Conservation (phyloP, 129 eudicot species). For the Apium graveolens region DNA sequence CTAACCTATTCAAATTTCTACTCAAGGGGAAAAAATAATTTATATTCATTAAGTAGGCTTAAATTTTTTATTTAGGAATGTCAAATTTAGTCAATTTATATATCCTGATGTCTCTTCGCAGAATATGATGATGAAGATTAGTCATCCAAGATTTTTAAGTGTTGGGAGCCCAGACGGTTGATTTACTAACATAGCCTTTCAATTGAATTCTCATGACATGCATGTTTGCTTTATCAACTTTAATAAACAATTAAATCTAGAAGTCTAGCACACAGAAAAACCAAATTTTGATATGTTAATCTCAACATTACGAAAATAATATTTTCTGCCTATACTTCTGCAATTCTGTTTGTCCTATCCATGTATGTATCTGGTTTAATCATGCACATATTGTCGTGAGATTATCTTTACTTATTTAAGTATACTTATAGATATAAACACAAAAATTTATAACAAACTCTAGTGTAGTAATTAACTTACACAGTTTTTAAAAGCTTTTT, state of each 20-base stretch:
- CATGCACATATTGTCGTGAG: not conserved
- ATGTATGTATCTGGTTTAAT: not conserved
- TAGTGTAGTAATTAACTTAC: too few species aligned
- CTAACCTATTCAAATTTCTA: not conserved
- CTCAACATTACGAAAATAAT: too few species aligned
- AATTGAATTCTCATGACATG: too few species aligned
- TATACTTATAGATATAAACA: too few species aligned
- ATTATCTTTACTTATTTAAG: too few species aligned
- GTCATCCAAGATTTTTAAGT: constrained; percentile 69
- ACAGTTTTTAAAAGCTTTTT: too few species aligned
- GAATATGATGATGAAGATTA: constrained; percentile 85
- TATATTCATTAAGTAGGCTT: not conserved
- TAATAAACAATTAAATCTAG: too few species aligned
- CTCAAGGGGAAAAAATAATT: not conserved
- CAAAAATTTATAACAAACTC: too few species aligned
- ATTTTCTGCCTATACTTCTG: too few species aligned
- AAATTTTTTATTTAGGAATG: not conserved
- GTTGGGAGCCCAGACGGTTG: constrained; percentile 60
- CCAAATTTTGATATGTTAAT: not conserved
- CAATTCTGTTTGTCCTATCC: not conserved
- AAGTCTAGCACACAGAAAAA: too few species aligned
- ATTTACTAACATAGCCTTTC: too few species aligned
- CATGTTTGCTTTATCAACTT: too few species aligned
- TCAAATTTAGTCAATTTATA: not conserved
- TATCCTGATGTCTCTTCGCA: constrained; percentile 26